These are phyloP conservation scores for Mortierella sp. DNA, from an alignment of 371 early-diverging fungal genomes.

Conservation along the genomic window DNA sequence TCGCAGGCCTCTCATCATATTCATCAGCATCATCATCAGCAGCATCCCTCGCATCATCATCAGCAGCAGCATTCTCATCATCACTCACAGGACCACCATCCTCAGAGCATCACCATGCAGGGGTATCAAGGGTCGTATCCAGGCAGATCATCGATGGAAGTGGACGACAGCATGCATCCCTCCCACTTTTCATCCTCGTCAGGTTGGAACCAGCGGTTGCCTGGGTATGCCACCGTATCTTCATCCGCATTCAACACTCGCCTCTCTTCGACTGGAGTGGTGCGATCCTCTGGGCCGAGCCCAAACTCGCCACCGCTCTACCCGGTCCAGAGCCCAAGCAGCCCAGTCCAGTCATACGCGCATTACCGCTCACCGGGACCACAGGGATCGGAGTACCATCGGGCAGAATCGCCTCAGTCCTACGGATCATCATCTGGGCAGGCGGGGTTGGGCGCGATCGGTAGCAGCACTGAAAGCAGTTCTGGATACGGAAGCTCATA, in stretches of 20 bases:
- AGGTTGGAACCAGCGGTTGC: slow-evolving; percentile 51
- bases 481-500: slow-evolving; percentile 17
- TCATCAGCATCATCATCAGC: slow-evolving; percentile 11
- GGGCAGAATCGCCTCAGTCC: slow-evolving; percentile 12
- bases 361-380: slow-evolving; percentile 23
- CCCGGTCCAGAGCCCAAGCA: slow-evolving; percentile 16
- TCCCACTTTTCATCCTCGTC: slow-evolving; percentile 32
- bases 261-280: slow-evolving; percentile 45
- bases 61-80: slow-evolving; percentile 8
- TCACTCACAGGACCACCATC: slow-evolving; percentile 12
- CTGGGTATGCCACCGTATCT: slow-evolving; percentile 49
- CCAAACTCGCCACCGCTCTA: slow-evolving; percentile 34
- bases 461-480: slow-evolving; percentile 1
- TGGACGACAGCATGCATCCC: slow-evolving; percentile 33
- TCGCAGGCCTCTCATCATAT: slow-evolving; percentile 1
- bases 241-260: slow-evolving; percentile 38
- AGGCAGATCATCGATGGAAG: slow-evolving; percentile 15
- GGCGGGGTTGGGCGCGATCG: too few relatives aligned
- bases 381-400: slow-evolving; percentile 26
- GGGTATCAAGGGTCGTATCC: slow-evolving; percentile 33
- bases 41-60: slow-evolving; percentile 6
- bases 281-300: slow-evolving; percentile 25
- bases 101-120: slow-evolving; percentile 39
- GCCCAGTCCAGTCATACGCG: slow-evolving; percentile 20
- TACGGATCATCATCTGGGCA: not conserved